Percentiles rank a stretch among this genome's conserved stretches.
Conservation (phyloP, 2,329 filamentous ascomycete species). For the Lachnellula hyalina region DNA sequence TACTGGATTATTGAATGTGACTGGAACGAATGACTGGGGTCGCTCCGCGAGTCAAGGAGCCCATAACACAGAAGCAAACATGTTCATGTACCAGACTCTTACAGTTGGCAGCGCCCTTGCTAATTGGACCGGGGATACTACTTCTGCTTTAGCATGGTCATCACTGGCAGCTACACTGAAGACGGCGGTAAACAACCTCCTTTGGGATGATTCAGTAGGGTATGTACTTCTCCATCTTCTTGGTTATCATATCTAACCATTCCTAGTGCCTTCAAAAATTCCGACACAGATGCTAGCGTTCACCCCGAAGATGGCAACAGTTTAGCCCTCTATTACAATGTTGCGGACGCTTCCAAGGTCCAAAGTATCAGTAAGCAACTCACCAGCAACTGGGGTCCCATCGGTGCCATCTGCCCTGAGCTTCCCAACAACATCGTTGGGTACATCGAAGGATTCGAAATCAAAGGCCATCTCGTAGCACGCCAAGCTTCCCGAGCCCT, state of each 20-base stretch:
- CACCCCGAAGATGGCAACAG: conserved; percentile 57
- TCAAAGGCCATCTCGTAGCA: conserved; percentile 50
- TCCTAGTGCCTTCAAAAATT: conserved; percentile 26
- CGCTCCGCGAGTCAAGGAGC: conserved; percentile 22
- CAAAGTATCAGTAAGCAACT: conserved; percentile 31
- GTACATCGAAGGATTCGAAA: conserved; percentile 54
- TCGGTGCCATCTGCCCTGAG: conserved; percentile 51
- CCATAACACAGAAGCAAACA: conserved; percentile 29
- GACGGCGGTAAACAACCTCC: conserved; percentile 17
- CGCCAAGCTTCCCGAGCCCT: conserved; percentile 46
- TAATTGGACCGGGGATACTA: conserved; percentile 32
- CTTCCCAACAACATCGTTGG: conserved; percentile 52
- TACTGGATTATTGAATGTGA: conserved; percentile 30
- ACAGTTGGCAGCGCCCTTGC: conserved; percentile 42
- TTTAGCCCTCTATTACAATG: conserved; percentile 40
- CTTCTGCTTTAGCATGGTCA: conserved; percentile 13
- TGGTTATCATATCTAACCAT: conserved; percentile 12
- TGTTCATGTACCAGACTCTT: conserved; percentile 40
- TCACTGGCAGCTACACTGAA: conserved; percentile 17
- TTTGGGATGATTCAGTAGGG: conserved; percentile 21
- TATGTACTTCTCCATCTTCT: conserved; percentile 5
- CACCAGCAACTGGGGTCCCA: conserved; percentile 42
- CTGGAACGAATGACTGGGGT: conserved; percentile 27
- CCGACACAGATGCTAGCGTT: conserved; percentile 46
- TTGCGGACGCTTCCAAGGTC: conserved; percentile 30